Base-by-base conservation (phyloP, 2,329 filamentous ascomycete species). In the Talaromyces sp. region DNA sequence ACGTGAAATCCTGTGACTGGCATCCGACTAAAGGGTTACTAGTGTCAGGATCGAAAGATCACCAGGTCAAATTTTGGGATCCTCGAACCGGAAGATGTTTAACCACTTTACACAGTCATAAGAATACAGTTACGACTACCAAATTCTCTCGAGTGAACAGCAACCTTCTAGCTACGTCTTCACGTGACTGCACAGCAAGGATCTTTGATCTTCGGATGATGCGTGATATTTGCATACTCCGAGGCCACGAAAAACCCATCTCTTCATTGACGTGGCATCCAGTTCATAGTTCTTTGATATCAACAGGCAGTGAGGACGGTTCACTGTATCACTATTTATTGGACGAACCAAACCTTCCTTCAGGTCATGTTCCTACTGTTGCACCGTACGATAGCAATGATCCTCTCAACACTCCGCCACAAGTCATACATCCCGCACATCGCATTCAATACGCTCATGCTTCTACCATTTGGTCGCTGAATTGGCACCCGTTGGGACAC, bases 131-230 rank as follows among this genome's bases (percentile, higher is more conserved):
- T 67, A 94, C 91, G 45, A 94, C 94, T 70, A 95, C 92, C 0
- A 77, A 88, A 46, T 99, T 99, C 69, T 94, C 97, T 70, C 88
- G 87, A 53, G 86, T 89, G 9, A 88, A 89, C 67, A 92, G 90
- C 31, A 83, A 88, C 63, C 88, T 96, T 61, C 82, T 99, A 50
- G 94, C 93, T 36, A 97, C 94, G 0, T 95, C 91, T 33, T 94
- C 92, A 43, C 84, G 94, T 70, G 94, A 99, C 68, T 90, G 96
- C 71, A 96, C 90, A 1, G 91, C 92, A 8, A 86, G 94, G 60
- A 85, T 99, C 46, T 97, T 97, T 68, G 94, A 99, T 71, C 81
- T 99, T 57, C 86, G 94, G 51, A 96, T 96, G 89, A 97, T 99
- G 94, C 89, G 94, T 62, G 94, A 99, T 72, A 92, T 97, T 57